Conservation (phyloP, 2,329 filamentous ascomycete genomes). For the Cytospora mali region DNA sequence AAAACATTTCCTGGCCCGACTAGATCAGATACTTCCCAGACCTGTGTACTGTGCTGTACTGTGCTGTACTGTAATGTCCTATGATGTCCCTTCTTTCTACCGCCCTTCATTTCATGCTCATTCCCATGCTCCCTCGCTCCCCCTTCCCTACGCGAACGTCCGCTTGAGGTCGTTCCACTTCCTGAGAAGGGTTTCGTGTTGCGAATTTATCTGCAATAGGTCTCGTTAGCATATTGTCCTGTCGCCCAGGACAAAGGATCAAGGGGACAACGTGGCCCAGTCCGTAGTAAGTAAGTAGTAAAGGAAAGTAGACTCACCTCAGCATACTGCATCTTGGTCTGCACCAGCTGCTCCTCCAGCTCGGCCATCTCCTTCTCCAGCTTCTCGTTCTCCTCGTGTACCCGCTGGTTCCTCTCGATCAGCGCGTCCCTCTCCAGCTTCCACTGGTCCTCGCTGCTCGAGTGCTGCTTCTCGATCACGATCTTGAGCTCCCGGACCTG, state of each 20-base stretch:
- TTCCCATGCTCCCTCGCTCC: neutral
- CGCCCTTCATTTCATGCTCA: neutral
- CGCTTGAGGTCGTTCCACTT: constrained; percentile 76
- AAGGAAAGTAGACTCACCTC: constrained; percentile 68
- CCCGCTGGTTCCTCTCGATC: constrained; percentile 89
- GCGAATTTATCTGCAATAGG: constrained; percentile 64
- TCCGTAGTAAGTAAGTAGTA: neutral
- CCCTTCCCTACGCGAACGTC: constrained; percentile 45
- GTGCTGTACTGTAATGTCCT: neutral
- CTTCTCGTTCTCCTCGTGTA: constrained; percentile 88
- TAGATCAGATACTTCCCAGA: neutral
- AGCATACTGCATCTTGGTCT: constrained; percentile 92
- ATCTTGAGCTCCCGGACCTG: constrained; percentile 84
- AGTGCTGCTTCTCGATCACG: constrained; percentile 87
- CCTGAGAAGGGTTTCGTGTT: constrained; percentile 71
- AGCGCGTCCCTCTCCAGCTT: constrained; percentile 86
- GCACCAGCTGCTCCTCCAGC: constrained; percentile 89
- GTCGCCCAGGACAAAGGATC: neutral
- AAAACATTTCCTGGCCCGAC: constrained; percentile 2
- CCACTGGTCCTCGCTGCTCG: constrained; percentile 81
- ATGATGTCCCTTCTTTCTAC: too few species aligned
- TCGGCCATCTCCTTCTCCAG: constrained; percentile 89
- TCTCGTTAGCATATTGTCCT: constrained; percentile 5
- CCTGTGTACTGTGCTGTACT: neutral
- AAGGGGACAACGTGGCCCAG: neutral